Evolutionary conservation across 192 early-diverging fungal genomes (phyloP).

Genomic region (Geranomyces michiganensis): DNA sequence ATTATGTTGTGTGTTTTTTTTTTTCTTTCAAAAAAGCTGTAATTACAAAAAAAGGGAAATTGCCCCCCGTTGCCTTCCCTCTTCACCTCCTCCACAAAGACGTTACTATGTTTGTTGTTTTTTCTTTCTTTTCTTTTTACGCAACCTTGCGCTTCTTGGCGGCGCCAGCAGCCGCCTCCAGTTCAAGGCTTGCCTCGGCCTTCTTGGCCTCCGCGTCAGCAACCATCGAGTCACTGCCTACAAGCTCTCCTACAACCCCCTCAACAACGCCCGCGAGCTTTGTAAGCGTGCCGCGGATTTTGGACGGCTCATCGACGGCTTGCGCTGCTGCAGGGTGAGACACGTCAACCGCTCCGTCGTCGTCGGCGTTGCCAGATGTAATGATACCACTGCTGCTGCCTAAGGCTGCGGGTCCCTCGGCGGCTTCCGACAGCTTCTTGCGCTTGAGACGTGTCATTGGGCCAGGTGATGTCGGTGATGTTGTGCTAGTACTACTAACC

Average conservation of each 20-base stretch:
- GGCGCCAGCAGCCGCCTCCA: conserved; percentile 15
- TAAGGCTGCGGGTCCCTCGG: conserved; percentile 8
- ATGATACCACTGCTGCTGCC: no score
- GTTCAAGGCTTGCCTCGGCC: conserved; percentile 17
- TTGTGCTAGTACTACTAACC: background rate
- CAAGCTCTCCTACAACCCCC: conserved; percentile 28
- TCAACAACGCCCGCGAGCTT: conserved; percentile 34
- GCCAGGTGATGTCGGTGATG: background rate
- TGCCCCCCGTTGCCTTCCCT: no score
- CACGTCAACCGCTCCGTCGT: background rate
- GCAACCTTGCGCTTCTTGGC: conserved; percentile 23
- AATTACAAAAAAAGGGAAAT: no score
- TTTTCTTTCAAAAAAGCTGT: no score
- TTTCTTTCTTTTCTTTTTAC: conserved; percentile 11
- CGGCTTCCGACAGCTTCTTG: conserved; percentile 32
- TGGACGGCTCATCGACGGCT: conserved; percentile 9
- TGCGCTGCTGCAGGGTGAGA: background rate
- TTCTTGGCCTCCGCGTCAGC: conserved; percentile 22
- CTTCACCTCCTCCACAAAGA: no score
- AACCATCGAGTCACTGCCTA: conserved; percentile 33
- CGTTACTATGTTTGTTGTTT: no score
- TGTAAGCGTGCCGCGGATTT: conserved; percentile 25
- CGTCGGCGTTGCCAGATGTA: background rate
- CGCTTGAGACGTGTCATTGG: conserved; percentile 34
- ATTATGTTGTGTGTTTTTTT: no score